A percentile compares a stretch with the other conserved stretches of the same genome.
These are phyloP conservation scores for Apiospora marii DNA, from an alignment of 2,329 filamentous ascomycete species.

Conservation along the genomic window DNA sequence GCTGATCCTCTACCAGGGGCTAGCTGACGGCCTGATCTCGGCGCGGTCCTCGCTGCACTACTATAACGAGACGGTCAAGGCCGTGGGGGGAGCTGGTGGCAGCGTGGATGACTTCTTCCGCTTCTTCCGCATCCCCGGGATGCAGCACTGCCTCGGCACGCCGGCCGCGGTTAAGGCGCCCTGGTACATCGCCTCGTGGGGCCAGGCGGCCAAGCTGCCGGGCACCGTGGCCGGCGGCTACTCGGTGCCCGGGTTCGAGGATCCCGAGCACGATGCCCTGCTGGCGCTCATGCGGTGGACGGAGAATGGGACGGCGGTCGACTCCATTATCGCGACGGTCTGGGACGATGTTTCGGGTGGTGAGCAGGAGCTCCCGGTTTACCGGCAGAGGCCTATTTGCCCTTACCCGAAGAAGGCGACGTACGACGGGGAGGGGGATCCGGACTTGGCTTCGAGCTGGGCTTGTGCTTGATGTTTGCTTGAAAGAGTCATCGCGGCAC, in stretches of 20 bases:
- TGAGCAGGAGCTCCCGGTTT: slow-evolving; percentile 44
- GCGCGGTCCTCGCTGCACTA: slow-evolving; percentile 44
- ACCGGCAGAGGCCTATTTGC: slow-evolving; percentile 56
- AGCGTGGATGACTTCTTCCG: slow-evolving; percentile 55
- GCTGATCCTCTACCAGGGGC: slow-evolving; percentile 56
- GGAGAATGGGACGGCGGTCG: slow-evolving; percentile 42
- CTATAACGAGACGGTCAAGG: slow-evolving; percentile 40
- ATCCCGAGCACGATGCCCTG: slow-evolving; percentile 47
- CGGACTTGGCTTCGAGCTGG: slow-evolving; percentile 44
- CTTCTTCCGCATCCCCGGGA: slow-evolving; percentile 61
- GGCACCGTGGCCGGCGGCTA: slow-evolving; percentile 38
- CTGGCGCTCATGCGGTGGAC: slow-evolving; percentile 49
- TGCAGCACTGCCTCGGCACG: slow-evolving; percentile 55
- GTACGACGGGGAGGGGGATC: slow-evolving; percentile 45
- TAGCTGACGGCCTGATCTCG: slow-evolving; percentile 50
- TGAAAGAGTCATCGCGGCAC: no score
- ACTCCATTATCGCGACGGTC: slow-evolving; percentile 46
- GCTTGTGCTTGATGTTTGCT: slow-evolving; percentile 38
- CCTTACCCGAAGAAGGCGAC: slow-evolving; percentile 46
- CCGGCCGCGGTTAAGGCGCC: slow-evolving; percentile 44
- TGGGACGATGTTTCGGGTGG: slow-evolving; percentile 36
- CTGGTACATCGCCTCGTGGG: slow-evolving; percentile 49
- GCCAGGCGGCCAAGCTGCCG: slow-evolving; percentile 36
- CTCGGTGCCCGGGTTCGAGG: slow-evolving; percentile 46
- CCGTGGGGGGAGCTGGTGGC: slow-evolving; percentile 37